These are phyloP conservation scores for Elaphomyces granulatus DNA, from an alignment of 495 filamentous ascomycete genomes.

Conservation along the genomic window DNA sequence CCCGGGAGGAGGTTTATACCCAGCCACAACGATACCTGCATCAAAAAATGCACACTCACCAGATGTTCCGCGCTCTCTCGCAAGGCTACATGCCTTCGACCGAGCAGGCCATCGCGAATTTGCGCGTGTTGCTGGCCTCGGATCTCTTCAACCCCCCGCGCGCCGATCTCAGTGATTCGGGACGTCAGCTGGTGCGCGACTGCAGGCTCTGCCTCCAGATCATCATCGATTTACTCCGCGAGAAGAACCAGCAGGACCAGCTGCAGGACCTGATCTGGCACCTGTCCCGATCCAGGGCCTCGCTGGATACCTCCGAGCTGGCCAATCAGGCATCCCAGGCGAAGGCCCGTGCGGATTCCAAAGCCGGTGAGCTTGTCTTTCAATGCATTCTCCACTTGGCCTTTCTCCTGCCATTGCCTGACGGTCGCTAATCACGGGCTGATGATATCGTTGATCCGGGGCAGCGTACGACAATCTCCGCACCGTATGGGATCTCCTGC, in stretches of 20 bases:
- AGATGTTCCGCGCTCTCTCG: conserved; percentile 71
- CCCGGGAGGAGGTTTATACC: conserved; percentile 75
- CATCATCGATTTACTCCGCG: conserved; percentile 59
- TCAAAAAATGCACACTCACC: conserved; percentile 79
- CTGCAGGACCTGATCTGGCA: conserved; percentile 90
- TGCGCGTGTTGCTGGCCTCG: conserved; percentile 63
- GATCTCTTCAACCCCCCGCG: conserved; percentile 67
- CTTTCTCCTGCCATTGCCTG: conserved; percentile 1
- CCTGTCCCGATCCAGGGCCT: conserved; percentile 52
- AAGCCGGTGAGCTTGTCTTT: conserved; percentile 64
- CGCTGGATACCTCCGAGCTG: conserved; percentile 53
- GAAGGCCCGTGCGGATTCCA: conserved; percentile 62
- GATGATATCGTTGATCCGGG: conserved; percentile 1
- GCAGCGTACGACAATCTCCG: conserved; percentile 70
- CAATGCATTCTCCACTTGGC: too few relatives aligned
- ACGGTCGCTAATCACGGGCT: conserved; percentile 2
- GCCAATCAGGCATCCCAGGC: conserved; percentile 44
- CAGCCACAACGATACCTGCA: conserved; percentile 59
- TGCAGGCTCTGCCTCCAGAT: conserved; percentile 54
- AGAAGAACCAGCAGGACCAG: conserved; percentile 76
- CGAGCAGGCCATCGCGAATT: conserved; percentile 67
- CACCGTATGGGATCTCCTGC: conserved; percentile 66
- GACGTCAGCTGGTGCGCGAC: conserved; percentile 57
- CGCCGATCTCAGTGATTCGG: conserved; percentile 60
- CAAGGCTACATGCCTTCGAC: conserved; percentile 88